A percentile compares a stretch with the other conserved stretches of the same genome.
These are phyloP conservation scores for Wallacemonas sp. DNA, from an alignment of 208 protist species.

Conservation along the genomic window DNA sequence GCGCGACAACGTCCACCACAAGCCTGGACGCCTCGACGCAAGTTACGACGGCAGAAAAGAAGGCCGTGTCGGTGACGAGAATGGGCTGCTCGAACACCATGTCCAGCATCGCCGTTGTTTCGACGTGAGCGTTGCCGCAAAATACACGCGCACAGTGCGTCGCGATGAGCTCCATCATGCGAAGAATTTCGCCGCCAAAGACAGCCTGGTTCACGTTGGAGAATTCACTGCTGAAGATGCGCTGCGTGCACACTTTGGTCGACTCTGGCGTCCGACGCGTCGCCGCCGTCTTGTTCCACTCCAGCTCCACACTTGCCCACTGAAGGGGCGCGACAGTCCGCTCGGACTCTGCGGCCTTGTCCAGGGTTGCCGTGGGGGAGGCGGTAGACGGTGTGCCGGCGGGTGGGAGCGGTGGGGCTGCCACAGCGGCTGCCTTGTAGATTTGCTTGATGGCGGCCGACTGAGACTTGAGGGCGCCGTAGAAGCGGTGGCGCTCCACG, in stretches of 20 bases:
- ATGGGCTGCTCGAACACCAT: constrained; percentile 56
- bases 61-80: constrained; percentile 29
- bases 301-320: constrained; percentile 26
- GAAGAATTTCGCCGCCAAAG: constrained; percentile 59
- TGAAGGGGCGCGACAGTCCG: neutral
- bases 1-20: constrained; percentile 22
- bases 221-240: constrained; percentile 30
- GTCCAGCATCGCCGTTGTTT: constrained; percentile 50
- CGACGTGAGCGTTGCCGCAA: constrained; percentile 31
- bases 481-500: constrained; percentile 24
- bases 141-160: constrained; percentile 66
- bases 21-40: constrained; percentile 44
- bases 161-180: constrained; percentile 56
- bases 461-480: constrained; percentile 18
- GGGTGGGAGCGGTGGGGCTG: neutral
- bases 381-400: neutral
- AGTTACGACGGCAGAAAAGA: constrained; percentile 41
- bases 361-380: neutral
- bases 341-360: neutral
- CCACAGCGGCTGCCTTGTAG: neutral
- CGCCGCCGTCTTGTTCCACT: constrained; percentile 32
- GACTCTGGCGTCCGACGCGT: constrained; percentile 22
- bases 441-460: neutral
- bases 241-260: constrained; percentile 22
- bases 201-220: constrained; percentile 57